Evolutionary conservation across 768 basidiomycete genomes (phyloP).

Genomic region (Amanita molliuscula): DNA sequence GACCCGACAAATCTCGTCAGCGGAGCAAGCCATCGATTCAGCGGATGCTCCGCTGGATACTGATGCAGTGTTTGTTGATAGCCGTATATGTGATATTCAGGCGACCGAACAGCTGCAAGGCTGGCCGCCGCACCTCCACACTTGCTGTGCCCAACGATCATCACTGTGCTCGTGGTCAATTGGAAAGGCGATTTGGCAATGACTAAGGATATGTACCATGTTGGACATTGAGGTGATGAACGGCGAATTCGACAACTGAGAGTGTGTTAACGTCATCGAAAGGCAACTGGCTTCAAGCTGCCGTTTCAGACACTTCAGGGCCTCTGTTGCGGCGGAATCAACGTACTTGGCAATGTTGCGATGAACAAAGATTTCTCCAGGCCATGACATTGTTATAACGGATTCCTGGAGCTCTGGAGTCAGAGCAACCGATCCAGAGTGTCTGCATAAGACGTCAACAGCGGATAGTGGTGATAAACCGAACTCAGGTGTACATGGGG

Average conservation of each 20-base stretch:
- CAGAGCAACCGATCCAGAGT: slow-evolving; percentile 76
- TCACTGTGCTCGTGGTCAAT: slow-evolving; percentile 36
- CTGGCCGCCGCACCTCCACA: slow-evolving; percentile 72
- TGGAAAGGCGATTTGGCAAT: slow-evolving; percentile 17
- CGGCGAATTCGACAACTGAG: slow-evolving; percentile 66
- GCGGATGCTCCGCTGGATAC: slow-evolving; percentile 30
- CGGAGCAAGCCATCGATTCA: slow-evolving; percentile 66
- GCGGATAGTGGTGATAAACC: not conserved
- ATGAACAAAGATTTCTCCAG: slow-evolving; percentile 78
- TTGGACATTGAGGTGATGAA: slow-evolving; percentile 58
- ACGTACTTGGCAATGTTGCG: slow-evolving; percentile 83
- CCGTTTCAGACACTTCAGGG: not conserved
- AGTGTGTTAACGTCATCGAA: slow-evolving; percentile 59
- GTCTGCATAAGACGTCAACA: slow-evolving; percentile 28
- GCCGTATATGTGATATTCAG: slow-evolving; percentile 17
- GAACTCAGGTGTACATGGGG: slow-evolving; percentile 40
- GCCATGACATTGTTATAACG: slow-evolving; percentile 54
- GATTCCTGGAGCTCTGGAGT: slow-evolving; percentile 83
- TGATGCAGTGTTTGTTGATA: slow-evolving; percentile 23
- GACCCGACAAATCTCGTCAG: slow-evolving; percentile 43
- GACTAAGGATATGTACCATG: slow-evolving; percentile 49
- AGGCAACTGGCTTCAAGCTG: slow-evolving; percentile 52
- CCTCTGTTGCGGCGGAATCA: not conserved
- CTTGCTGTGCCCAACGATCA: slow-evolving; percentile 74
- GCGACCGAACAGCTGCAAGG: slow-evolving; percentile 31